Evolutionary conservation across 352 stramenopile species (phyloP).

Genomic region (Phytopythium ostracodes): DNA sequence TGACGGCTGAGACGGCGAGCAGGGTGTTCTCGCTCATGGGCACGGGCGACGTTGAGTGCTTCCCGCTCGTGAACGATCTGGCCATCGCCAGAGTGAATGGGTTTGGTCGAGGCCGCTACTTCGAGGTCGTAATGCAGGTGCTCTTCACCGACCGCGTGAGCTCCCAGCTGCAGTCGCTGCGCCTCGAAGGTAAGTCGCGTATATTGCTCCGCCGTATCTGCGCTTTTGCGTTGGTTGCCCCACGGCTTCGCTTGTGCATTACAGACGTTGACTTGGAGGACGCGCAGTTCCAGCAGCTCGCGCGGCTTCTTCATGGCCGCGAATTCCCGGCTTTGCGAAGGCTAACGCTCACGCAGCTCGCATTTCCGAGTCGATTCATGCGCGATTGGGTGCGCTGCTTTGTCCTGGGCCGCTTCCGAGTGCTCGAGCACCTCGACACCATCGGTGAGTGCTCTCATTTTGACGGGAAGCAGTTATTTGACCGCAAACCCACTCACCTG

Average conservation of each 20-base stretch:
- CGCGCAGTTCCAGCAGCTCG: constrained; percentile 39
- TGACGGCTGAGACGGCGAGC: constrained; percentile 16
- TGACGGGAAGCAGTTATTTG: neutral
- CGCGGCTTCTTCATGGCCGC: constrained; percentile 39
- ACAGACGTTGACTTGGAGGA: constrained; percentile 39
- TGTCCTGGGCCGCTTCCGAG: constrained; percentile 32
- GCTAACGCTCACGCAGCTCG: constrained; percentile 32
- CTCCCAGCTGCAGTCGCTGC: constrained; percentile 22
- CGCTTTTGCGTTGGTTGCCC: no score
- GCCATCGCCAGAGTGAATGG: constrained; percentile 21
- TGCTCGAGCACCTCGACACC: constrained; percentile 34
- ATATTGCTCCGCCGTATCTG: no score
- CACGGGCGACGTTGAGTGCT: constrained; percentile 29
- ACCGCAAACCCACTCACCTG: neutral
- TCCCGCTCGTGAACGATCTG: constrained; percentile 29
- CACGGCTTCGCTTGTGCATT: no score
- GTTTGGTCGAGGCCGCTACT: constrained; percentile 23
- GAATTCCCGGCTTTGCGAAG: constrained; percentile 29
- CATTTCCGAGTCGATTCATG: constrained; percentile 62
- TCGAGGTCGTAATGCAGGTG: constrained; percentile 45
- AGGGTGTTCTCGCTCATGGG: constrained; percentile 32
- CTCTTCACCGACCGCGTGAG: constrained; percentile 52
- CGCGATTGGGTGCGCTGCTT: constrained; percentile 54
- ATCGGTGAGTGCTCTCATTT: constrained; percentile 19
- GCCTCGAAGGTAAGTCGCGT: constrained; percentile 22